phyloP scores from a whole-genome alignment of 257 asterid species.

The Solanum peruvianum region DNA sequence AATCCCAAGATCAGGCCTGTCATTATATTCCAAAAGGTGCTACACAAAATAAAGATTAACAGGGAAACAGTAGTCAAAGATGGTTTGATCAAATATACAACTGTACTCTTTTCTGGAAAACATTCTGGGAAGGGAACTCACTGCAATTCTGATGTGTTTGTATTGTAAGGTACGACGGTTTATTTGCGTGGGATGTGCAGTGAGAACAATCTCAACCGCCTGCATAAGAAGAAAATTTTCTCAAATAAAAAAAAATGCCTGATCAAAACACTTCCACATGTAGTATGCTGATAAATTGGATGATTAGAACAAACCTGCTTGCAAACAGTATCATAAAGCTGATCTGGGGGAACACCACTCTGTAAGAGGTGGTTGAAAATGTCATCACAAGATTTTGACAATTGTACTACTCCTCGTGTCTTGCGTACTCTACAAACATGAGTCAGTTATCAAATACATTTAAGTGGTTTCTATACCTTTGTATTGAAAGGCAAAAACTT shows the following conservation, averaged over 20 bases:
- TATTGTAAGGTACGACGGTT: slow-evolving; percentile 89
- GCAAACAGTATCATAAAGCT: slow-evolving; percentile 78
- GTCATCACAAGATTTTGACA: slow-evolving; percentile 91
- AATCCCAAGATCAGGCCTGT: slow-evolving; percentile 70
- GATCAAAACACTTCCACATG: not conserved
- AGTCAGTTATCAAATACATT: not conserved
- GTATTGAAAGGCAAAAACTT: not conserved
- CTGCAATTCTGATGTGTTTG: slow-evolving; percentile 91
- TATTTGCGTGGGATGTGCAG: slow-evolving; percentile 98
- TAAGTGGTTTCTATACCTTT: not conserved
- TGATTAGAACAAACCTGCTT: slow-evolving; percentile 49
- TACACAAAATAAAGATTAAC: slow-evolving; percentile 18
- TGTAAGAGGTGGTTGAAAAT: slow-evolving; percentile 74
- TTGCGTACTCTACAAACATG: slow-evolving; percentile 59
- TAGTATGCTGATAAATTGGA: not conserved
- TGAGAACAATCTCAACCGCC: slow-evolving; percentile 97
- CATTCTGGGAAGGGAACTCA: slow-evolving; percentile 11
- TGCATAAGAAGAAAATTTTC: slow-evolving; percentile 12
- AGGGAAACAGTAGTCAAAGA: not conserved
- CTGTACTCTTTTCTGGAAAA: not conserved
- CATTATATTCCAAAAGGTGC: slow-evolving; percentile 91
- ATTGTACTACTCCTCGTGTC: slow-evolving; percentile 36
- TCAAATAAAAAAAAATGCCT: not conserved
- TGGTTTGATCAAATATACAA: not conserved
- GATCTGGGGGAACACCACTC: slow-evolving; percentile 67